A percentile compares a stretch with the other conserved stretches of the same genome.
Conservation (phyloP, 306 rosid genomes). For the Cicer bijugum region DNA sequence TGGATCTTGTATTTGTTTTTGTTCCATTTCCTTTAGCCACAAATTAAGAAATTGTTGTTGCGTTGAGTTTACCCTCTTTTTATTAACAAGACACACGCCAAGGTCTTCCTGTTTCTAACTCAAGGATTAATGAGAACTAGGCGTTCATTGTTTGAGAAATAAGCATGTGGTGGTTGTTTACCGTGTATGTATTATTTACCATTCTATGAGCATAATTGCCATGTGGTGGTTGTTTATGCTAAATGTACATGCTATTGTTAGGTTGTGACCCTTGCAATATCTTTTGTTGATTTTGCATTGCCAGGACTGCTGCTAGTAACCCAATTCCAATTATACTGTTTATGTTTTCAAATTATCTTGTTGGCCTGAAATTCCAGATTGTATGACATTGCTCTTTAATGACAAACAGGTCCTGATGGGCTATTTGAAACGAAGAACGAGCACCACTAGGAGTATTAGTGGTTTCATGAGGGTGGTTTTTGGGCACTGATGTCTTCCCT, state of each 20-base stretch:
- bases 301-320: not conserved
- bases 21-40: not conserved
- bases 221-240: not conserved
- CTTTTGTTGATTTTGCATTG: slow-evolving; percentile 16
- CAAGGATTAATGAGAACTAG: slow-evolving; percentile 2
- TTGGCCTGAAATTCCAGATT: slow-evolving; percentile 30
- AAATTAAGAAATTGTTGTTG: not conserved
- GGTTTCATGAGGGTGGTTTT: slow-evolving; percentile 33
- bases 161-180: not conserved
- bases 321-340: not conserved
- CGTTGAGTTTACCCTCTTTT: not conserved
- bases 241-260: slow-evolving; percentile 11
- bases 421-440: slow-evolving; percentile 52
- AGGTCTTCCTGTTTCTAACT: not conserved
- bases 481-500: slow-evolving; percentile 32
- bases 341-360: slow-evolving; percentile 31
- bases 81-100: slow-evolving; percentile 9
- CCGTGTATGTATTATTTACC: slow-evolving; percentile 14
- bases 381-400: slow-evolving; percentile 42
- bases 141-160: slow-evolving; percentile 5
- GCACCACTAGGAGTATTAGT: slow-evolving; percentile 49
- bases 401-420: slow-evolving; percentile 58
- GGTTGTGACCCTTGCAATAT: slow-evolving; percentile 3
- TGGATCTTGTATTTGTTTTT: not conserved
- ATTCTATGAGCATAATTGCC: not conserved